Percentiles rank a stretch among this genome's conserved stretches.
Evolutionary conservation across 352 stramenopile genomes (phyloP).

Genomic region (Thalassiosira pacifica): DNA sequence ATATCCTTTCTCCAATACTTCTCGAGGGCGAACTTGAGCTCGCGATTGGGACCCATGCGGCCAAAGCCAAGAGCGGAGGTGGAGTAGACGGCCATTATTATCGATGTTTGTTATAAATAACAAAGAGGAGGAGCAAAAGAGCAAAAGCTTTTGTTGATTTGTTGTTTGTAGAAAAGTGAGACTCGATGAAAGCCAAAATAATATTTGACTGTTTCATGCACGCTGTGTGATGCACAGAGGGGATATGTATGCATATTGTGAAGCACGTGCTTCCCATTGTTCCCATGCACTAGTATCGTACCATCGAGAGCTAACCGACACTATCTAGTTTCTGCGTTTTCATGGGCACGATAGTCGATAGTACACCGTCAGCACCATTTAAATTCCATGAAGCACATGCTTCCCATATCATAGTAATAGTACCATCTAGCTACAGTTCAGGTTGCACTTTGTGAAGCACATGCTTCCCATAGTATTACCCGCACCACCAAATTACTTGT

Average conservation of each 20-base stretch:
- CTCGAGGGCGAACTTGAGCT: slow-evolving; percentile 94
- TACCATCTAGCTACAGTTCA: background rate
- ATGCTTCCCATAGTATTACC: background rate
- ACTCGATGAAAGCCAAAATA: background rate
- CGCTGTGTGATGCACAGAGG: too few species aligned
- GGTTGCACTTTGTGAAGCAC: background rate
- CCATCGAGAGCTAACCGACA: background rate
- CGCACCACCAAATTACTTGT: too few species aligned
- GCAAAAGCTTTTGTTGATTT: background rate
- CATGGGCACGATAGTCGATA: background rate
- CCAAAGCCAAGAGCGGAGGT: slow-evolving; percentile 90
- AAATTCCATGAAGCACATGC: too few species aligned
- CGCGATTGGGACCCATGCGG: slow-evolving; percentile 92
- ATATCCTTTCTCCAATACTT: slow-evolving; percentile 92
- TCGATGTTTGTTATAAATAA: background rate
- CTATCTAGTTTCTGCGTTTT: background rate
- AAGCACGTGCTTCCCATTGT: too few species aligned
- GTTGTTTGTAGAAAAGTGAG: background rate
- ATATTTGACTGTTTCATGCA: background rate
- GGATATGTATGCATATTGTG: too few species aligned
- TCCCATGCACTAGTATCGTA: background rate
- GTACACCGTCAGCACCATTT: too few species aligned
- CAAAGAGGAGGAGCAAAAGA: background rate
- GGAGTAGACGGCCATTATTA: background rate
- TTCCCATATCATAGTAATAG: background rate